Evolutionary conservation across 257 asterid genomes (phyloP).

Genomic region (Fraxinus anomala): DNA sequence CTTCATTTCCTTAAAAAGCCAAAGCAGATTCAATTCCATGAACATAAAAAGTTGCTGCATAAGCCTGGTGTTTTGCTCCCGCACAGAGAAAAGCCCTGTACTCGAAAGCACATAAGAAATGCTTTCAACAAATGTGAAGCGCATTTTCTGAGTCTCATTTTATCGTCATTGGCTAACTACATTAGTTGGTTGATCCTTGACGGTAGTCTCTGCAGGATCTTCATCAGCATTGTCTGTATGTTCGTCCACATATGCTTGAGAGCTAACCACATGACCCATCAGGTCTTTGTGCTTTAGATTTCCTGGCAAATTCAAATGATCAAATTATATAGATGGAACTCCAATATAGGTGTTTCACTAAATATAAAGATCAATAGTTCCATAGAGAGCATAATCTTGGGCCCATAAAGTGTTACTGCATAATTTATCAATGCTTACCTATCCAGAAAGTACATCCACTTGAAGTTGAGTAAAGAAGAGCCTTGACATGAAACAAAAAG

Average conservation of each 20-base stretch:
- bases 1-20: neutral
- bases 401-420: neutral
- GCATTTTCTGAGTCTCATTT: neutral
- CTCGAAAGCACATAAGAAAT: neutral
- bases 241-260: slow-evolving; percentile 77
- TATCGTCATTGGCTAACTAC: slow-evolving; percentile 19
- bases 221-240: slow-evolving; percentile 38
- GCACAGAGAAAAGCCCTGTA: neutral
- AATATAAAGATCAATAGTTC: neutral
- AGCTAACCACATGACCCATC: slow-evolving; percentile 80
- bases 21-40: neutral
- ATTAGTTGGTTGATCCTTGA: slow-evolving; percentile 37
- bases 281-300: slow-evolving; percentile 85
- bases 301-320: slow-evolving; percentile 49
- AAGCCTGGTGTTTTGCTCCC: neutral
- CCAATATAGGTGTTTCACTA: neutral
- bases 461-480: slow-evolving; percentile 71
- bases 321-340: slow-evolving; percentile 6
- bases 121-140: neutral
- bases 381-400: neutral
- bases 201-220: slow-evolving; percentile 35
- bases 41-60: neutral
- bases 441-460: slow-evolving; percentile 88
- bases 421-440: slow-evolving; percentile 44
- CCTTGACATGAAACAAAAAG: slow-evolving; percentile 82